Base-by-base conservation (phyloP, 495 filamentous ascomycete species). In the Cryomyces minteri region DNA sequence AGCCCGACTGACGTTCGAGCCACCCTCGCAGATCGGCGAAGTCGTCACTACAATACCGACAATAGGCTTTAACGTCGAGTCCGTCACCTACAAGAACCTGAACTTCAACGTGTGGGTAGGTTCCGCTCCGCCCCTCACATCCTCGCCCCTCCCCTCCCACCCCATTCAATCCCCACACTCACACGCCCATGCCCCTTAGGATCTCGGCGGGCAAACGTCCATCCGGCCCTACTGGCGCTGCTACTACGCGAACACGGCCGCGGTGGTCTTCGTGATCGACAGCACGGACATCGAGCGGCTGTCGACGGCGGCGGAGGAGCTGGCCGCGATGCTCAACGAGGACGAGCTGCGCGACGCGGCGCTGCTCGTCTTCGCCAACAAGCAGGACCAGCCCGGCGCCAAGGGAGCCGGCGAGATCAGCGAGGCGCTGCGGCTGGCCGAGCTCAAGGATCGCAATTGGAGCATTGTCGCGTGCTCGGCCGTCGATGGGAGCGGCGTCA, bases 171-270 rank as follows among this genome's bases (percentile, higher is more conserved):
- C 41, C 5, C 38, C 31, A 29, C 36, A 43, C 31, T 31, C 41
- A 34, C 33, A 40, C 39, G 41, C 44, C 31, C 28, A 8, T 31
- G 11, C n/a, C n/a, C 29, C 31, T 31, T 50, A 86, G 80, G 88
- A 96, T 71, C 75, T 96, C 30, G 88, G 63, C 52, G 92, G 90
- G 28, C 90, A 96, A 72, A 96, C 90, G 10, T 86, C 80, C 44
- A 96, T 98, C 58, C 77, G 90, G 51, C 90, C 90, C 7, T 98
- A 96, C 67, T 98, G 90, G 90, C 77, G 90, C 54, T 96, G 92
- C 63, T 98, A 98, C 71, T 98, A 96, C 59, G 88, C 90, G 56
- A 95, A 96, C 67, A 98, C 92, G 3, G 90, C 92, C n/a, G 90
- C 90, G 10, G 92, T 98, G 48, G 82, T 98, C 53, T 98, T 98